These are phyloP conservation scores for Proteromonas lacertae DNA, from an alignment of 352 stramenopile species.

Conservation along the genomic window DNA sequence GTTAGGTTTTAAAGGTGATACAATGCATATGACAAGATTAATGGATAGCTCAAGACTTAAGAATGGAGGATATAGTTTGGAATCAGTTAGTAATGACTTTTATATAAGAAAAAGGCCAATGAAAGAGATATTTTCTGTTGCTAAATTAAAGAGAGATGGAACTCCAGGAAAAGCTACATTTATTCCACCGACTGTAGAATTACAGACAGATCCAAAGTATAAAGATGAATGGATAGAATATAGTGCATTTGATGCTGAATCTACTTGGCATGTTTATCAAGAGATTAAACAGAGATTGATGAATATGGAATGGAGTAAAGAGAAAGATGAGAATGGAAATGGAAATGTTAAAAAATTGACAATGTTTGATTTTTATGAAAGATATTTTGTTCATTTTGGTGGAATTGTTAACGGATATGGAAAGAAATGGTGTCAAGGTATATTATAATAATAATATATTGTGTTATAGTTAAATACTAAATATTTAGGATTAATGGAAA, in stretches of 20 bases:
- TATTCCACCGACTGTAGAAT: conserved; percentile 28
- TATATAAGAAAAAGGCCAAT: conserved; percentile 56
- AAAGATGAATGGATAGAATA: conserved; percentile 71
- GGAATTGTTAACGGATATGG: conserved; percentile 91
- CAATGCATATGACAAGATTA: conserved; percentile 93
- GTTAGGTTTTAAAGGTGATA: conserved; percentile 31
- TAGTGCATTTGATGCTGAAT: conserved; percentile 74
- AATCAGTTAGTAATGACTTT: conserved; percentile 23
- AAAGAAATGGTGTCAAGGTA: conserved; percentile 59
- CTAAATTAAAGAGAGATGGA: conserved; percentile 71
- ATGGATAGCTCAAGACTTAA: conserved; percentile 27
- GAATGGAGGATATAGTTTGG: conserved; percentile 6
- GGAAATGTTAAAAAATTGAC: conserved; percentile 1
- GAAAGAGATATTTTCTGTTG: conserved; percentile 80
- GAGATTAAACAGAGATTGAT: conserved; percentile 45
- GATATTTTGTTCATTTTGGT: conserved; percentile 84
- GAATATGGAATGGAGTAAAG: conserved; percentile 12
- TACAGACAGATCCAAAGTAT: conserved; percentile 28
- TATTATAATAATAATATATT: conserved; percentile 10
- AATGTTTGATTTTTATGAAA: conserved; percentile 83
- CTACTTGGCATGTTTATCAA: conserved; percentile 69
- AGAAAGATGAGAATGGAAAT: not conserved
- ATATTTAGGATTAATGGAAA: conserved; percentile 50
- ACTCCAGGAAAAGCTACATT: conserved; percentile 30
- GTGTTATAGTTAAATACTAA: not conserved